Evolutionary conservation across 1,284 basidiomycete species (phyloP).

Genomic region (Tylopilus sp.): DNA sequence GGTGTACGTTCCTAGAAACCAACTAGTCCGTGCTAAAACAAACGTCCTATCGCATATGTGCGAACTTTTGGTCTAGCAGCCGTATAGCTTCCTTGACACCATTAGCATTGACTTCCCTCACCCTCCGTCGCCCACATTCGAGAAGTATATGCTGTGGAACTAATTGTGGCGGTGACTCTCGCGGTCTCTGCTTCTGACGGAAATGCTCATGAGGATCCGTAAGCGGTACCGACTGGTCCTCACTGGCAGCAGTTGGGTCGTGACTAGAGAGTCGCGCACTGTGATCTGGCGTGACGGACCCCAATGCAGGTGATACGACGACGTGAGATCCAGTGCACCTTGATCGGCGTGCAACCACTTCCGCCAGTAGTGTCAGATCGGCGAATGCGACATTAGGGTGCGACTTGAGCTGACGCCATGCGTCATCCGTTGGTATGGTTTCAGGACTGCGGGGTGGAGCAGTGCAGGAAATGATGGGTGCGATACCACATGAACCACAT

Average conservation of each 20-base stretch:
- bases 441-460: conserved; percentile 36
- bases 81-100: conserved; percentile 78
- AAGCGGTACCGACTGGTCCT: conserved; percentile 42
- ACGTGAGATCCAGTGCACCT: conserved; percentile 75
- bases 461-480: conserved; percentile 32
- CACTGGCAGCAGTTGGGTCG: conserved; percentile 9
- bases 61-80: conserved; percentile 72
- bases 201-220: conserved; percentile 57
- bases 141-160: conserved; percentile 60
- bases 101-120: conserved; percentile 74
- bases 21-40: neutral
- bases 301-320: conserved; percentile 60
- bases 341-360: conserved; percentile 82
- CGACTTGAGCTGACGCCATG: conserved; percentile 84
- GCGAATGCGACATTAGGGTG: conserved; percentile 86
- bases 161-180: conserved; percentile 48
- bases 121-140: conserved; percentile 57
- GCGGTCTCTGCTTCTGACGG: conserved; percentile 45
- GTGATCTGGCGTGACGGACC: conserved; percentile 48
- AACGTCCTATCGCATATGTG: conserved; percentile 28
- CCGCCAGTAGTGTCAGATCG: conserved; percentile 78
- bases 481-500: conserved; percentile 36
- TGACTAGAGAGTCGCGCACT: conserved; percentile 20
- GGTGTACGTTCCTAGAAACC: conserved; percentile 1
- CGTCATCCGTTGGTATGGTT: conserved; percentile 78